A percentile compares a stretch with the other conserved stretches of the same genome.
Evolutionary conservation across 2,329 filamentous ascomycete species (phyloP).

Genomic region (Fusarium armeniacum): DNA sequence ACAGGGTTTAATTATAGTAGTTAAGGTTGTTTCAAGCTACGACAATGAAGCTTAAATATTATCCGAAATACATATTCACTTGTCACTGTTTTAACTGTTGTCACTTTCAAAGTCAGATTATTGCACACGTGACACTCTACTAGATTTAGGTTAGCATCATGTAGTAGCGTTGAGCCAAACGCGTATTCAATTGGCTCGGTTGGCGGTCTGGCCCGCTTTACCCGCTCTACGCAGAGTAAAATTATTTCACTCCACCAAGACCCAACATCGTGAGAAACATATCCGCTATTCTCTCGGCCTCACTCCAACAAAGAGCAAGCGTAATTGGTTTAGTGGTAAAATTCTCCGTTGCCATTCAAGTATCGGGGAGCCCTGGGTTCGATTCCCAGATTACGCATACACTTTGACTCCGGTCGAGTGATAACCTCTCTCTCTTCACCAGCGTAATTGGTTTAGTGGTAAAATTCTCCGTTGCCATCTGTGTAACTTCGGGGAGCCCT

Average conservation of each 20-base stretch:
- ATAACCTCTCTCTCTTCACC: neutral
- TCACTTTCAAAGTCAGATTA: neutral
- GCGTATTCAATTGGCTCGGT: constrained; percentile 1
- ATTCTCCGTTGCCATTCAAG: constrained; percentile 31
- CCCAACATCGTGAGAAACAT: neutral
- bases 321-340: constrained; percentile 42
- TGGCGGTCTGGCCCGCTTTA: neutral
- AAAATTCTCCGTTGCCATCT: constrained; percentile 47
- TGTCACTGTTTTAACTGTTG: neutral
- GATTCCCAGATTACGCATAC: constrained; percentile 33
- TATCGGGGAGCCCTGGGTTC: constrained; percentile 37
- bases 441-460: constrained; percentile 42
- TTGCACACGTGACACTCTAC: neutral
- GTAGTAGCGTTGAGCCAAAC: neutral
- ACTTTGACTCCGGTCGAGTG: neutral
- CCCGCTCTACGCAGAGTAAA: neutral
- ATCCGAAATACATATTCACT: neutral
- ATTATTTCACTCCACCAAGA: constrained; percentile 11
- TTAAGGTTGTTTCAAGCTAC: neutral
- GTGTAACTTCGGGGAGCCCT: constrained; percentile 37
- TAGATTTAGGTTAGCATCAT: neutral
- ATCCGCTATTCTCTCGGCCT: neutral
- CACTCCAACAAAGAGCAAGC: constrained; percentile 16
- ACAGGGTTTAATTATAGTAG: neutral
- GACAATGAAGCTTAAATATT: neutral